Percentiles rank a stretch among this genome's conserved stretches.
These are phyloP conservation scores for Nymphaea colorata DNA, from an alignment of 164 flowering plant species.

Conservation along the genomic window DNA sequence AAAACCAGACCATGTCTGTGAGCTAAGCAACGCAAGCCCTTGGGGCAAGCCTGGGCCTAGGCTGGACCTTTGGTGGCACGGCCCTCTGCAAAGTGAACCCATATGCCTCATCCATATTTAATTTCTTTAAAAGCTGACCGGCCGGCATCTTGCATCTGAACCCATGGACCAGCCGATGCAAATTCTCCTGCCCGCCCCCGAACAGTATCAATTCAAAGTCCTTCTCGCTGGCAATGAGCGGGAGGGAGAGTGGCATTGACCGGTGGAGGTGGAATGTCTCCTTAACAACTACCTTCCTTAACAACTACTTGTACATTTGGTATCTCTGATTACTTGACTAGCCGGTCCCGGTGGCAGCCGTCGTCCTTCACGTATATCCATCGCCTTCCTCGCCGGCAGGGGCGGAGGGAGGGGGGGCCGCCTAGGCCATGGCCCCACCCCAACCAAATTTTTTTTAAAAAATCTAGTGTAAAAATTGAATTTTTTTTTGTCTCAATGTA, in stretches of 20 bases:
- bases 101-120: slow-evolving; percentile 76
- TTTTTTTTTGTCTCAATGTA: no score
- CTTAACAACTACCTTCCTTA: slow-evolving; percentile 58
- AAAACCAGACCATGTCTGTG: slow-evolving; percentile 2
- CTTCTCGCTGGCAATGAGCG: slow-evolving; percentile 42
- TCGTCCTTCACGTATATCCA: no score
- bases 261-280: slow-evolving; percentile 86
- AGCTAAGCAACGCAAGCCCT: no score
- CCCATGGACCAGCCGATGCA: slow-evolving; percentile 73
- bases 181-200: slow-evolving; percentile 82
- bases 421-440: no score
- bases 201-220: slow-evolving; percentile 78
- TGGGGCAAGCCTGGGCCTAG: no score
- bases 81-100: slow-evolving; percentile 71
- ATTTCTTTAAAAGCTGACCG: slow-evolving; percentile 32
- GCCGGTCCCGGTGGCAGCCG: slow-evolving; percentile 18
- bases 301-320: slow-evolving; percentile 34
- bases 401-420: no score
- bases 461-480: no score
- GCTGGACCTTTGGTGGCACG: slow-evolving; percentile 40
- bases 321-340: slow-evolving; percentile 49
- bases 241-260: slow-evolving; percentile 73
- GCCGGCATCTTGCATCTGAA: slow-evolving; percentile 49
- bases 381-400: no score
- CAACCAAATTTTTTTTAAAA: no score